Percentiles rank a stretch among this genome's conserved stretches.
phyloP scores from a whole-genome alignment of 768 basidiomycete species.

The Boletus speciosus region DNA sequence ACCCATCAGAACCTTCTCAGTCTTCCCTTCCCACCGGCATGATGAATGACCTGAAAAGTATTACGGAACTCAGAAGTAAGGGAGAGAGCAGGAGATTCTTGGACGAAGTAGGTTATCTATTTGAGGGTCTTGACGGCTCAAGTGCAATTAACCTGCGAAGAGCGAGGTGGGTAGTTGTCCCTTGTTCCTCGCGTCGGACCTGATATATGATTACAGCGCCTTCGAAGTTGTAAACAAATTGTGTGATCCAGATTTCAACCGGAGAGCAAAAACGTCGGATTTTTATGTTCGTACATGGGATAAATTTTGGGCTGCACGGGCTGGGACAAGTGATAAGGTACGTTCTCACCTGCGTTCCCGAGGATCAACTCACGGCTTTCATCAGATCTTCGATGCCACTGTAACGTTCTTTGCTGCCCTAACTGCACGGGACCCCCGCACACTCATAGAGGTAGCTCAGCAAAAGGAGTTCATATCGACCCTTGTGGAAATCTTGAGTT shows the following conservation, averaged over 20 bases:
- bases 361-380: background rate
- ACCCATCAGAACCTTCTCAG: constrained; percentile 35
- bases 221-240: constrained; percentile 73
- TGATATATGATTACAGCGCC: constrained; percentile 45
- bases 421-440: constrained; percentile 54
- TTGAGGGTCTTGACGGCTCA: constrained; percentile 67
- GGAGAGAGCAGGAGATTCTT: constrained; percentile 78
- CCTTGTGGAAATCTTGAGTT: constrained; percentile 42
- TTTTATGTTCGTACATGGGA: constrained; percentile 71
- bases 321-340: constrained; percentile 59
- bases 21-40: constrained; percentile 50
- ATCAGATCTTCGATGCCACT: constrained; percentile 61
- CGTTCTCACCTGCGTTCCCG: constrained; percentile 19
- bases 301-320: constrained; percentile 54
- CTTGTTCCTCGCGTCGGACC: background rate
- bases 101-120: constrained; percentile 82
- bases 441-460: constrained; percentile 52
- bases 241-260: constrained; percentile 69
- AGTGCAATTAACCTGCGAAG: constrained; percentile 56
- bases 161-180: constrained; percentile 49
- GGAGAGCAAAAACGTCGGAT: constrained; percentile 75
- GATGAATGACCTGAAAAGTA: constrained; percentile 75
- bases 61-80: constrained; percentile 75
- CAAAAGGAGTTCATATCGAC: constrained; percentile 36
- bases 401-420: constrained; percentile 61